Conservation (phyloP, 176 grass and related monocot species). For the Dactylis glomerata region DNA sequence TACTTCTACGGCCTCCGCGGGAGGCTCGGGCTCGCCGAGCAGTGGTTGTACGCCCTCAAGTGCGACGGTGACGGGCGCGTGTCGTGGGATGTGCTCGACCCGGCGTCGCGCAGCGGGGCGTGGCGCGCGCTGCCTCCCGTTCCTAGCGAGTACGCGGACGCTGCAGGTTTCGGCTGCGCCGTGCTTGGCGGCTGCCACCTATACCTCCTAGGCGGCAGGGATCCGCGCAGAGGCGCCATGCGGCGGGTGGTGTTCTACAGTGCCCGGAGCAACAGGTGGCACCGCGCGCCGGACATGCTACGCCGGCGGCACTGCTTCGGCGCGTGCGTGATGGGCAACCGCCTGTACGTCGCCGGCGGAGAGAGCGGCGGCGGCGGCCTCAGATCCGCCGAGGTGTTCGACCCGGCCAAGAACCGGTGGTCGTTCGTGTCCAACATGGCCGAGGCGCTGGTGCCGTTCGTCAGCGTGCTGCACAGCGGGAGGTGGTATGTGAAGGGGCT, state of each 20-base stretch:
- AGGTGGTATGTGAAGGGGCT: slow-evolving; percentile 84
- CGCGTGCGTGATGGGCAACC: slow-evolving; percentile 57
- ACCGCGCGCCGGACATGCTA: slow-evolving; percentile 84
- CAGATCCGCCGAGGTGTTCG: slow-evolving; percentile 60
- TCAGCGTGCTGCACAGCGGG: slow-evolving; percentile 53
- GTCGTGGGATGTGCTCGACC: slow-evolving; percentile 64
- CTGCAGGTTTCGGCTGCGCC: slow-evolving; percentile 64
- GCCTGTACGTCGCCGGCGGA: slow-evolving; percentile 73
- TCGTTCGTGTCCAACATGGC: slow-evolving; percentile 63
- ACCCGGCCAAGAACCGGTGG: slow-evolving; percentile 82
- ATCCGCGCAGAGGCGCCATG: slow-evolving; percentile 42
- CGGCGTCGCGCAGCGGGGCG: slow-evolving; percentile 12
- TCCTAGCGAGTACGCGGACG: slow-evolving; percentile 57
- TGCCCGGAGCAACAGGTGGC: slow-evolving; percentile 72
- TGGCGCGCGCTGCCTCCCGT: slow-evolving; percentile 70
- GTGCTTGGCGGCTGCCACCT: slow-evolving; percentile 73
- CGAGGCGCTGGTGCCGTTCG: slow-evolving; percentile 53
- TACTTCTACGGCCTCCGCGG: slow-evolving; percentile 77
- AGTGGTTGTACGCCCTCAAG: slow-evolving; percentile 72
- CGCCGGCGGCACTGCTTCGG: slow-evolving; percentile 55
- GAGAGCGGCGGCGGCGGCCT: slow-evolving; percentile 47
- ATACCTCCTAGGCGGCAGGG: slow-evolving; percentile 61
- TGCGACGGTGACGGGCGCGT: slow-evolving; percentile 50
- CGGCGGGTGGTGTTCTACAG: slow-evolving; percentile 82
- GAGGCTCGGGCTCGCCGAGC: slow-evolving; percentile 50